Evolutionary conservation across 352 stramenopile species (phyloP).

Genomic region (Pythium grandisporangium): DNA sequence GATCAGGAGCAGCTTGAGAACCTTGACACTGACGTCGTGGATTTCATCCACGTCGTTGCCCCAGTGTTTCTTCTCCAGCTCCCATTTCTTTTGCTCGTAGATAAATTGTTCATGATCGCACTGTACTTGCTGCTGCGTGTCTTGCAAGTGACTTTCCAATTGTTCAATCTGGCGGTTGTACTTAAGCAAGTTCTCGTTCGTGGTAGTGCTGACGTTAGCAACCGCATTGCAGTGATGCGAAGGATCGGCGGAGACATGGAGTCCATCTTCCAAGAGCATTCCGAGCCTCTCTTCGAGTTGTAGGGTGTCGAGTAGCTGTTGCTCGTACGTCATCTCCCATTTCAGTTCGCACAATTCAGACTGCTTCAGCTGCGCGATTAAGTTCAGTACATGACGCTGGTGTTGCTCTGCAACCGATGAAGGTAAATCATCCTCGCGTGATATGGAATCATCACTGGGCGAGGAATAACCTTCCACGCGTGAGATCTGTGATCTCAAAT

Average conservation of each 20-base stretch:
- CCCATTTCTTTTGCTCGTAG: constrained; percentile 54
- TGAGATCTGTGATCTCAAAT: too few relatives aligned
- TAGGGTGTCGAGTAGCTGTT: constrained; percentile 15
- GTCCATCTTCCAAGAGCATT: constrained; percentile 47
- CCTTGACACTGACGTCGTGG: constrained; percentile 45
- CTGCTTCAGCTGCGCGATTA: constrained; percentile 24
- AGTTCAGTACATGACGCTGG: constrained; percentile 14
- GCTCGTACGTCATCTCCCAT: constrained; percentile 24
- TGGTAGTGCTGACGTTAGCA: neutral
- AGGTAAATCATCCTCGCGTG: too few relatives aligned
- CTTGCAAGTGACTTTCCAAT: constrained; percentile 32
- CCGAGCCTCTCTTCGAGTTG: constrained; percentile 20
- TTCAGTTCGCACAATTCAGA: constrained; percentile 25
- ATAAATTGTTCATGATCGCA: constrained; percentile 59
- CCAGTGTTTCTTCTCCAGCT: constrained; percentile 34
- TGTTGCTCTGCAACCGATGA: constrained; percentile 4
- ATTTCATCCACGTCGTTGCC: constrained; percentile 48
- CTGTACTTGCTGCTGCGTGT: constrained; percentile 41
- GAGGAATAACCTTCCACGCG: too few relatives aligned
- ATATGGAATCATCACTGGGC: too few relatives aligned
- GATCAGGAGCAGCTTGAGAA: constrained; percentile 57
- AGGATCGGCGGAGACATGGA: too few relatives aligned
- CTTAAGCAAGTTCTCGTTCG: constrained; percentile 5
- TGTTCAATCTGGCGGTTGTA: constrained; percentile 41
- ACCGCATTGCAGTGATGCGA: constrained; percentile 2